Evolutionary conservation across 1,284 basidiomycete species (phyloP), one percentile per base, ranked within the genome.

Genomic region (Lentinula novae-zelandiae): DNA sequence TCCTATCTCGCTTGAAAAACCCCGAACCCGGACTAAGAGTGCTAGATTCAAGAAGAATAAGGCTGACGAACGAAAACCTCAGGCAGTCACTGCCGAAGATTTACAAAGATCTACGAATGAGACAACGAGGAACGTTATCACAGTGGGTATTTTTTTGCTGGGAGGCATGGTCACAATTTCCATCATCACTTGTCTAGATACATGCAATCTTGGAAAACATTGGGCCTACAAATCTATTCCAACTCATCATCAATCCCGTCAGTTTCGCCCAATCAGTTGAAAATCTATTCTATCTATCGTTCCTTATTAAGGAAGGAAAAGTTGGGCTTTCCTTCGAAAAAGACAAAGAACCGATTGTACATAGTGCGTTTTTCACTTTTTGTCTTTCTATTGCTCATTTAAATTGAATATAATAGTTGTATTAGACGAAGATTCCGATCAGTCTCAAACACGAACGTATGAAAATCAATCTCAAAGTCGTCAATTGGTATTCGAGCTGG

Each of bases 181-280:
- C 3, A 27, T 46, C 34, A 53, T 49, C 12, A 52, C 42, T 59
- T 33, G 12, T 51, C 17, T 1, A 53, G 38, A 56, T 34, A 17
- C 50, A 65, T 62, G 17, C 20, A 2, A 73, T 90, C 15, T 74
- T 90, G 40, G 73, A 77, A 31, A 68, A 78, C n/a, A 70, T 75
- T 5, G 76, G 73, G 0, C 79, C 76, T 2, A 80, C 92, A 52
- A 93, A 95, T 71, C 68, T 96, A 20, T 96, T 96, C 78, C 75
- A 79, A 62, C 91, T 97, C 69, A 82, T 95, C 54, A 78, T 96
- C 63, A 95, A 97, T 68, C 95, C 95, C 5, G 73, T 86, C 44
- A 89, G 93, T 67, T 97, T 94, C 69, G 88, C 89, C 0, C 95
- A 97, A 71, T 93, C 92, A 0, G 91, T 96, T 17, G 95, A 97